Evolutionary conservation across 106 monocot species (phyloP), one percentile per base, ranked within the genome.

Genomic region (Amphibolis antarctica): DNA sequence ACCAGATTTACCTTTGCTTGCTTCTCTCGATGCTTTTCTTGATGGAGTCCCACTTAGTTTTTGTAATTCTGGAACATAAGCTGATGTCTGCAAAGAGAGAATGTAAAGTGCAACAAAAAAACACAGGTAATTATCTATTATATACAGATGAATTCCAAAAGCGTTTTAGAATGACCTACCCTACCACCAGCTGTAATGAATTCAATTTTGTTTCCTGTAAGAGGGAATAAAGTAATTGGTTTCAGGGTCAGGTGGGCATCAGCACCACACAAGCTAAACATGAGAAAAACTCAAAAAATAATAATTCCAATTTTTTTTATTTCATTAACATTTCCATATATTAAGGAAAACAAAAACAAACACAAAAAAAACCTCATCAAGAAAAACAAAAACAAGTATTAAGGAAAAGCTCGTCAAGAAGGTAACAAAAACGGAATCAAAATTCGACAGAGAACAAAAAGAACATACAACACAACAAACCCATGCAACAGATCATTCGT

Each of bases 111-210:
- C 0, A 52, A 31, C 5, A 43, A 55, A 53, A 42, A 17, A 42
- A 23, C 10, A 65, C 12, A 14, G 7, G 48, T 17, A 49, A 49
- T 2, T 12, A 49, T 9, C 3, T 13, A 12, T 14, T 12, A 28
- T n/a, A 56, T 12, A 55, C 60, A 62, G 56, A 51, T 22, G 15
- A 42, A n/a, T n/a, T n/a, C n/a, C n/a, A n/a, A n/a, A n/a, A n/a
- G n/a, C 1, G 19, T 23, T 13, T 18, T 25, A 24, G 10, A 29
- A 55, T 46, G 12, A 74, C 88, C 68, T 76, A 92, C 92, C 66
- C 92, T 81, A 28, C 88, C 92, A 72, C 88, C 92, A 53, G 74
- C 88, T 42, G 75, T 82, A 48, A 92, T 85, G 67, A 85, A 92
- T 36, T 92, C 84, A 24, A 92, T 85, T 69, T 78, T 82, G 76